Evolutionary conservation across 305 asterid species (phyloP).

Genomic region (Striga hermonthica): DNA sequence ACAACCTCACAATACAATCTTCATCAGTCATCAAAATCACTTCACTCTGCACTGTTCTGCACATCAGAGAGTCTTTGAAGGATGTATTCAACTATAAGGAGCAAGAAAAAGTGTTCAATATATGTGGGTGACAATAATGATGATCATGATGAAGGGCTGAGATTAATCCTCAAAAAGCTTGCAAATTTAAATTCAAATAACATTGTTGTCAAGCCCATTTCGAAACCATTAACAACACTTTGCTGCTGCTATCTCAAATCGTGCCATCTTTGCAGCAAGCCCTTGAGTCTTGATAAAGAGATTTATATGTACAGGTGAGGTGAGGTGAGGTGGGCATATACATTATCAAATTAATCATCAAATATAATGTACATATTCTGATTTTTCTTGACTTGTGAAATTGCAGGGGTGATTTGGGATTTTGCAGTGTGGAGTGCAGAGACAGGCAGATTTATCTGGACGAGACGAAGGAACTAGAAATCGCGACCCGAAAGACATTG

Average conservation of each 20-base stretch:
- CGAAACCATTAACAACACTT: background rate
- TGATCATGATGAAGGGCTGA: constrained; percentile 32
- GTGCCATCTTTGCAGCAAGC: constrained; percentile 48
- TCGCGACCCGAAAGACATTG: constrained; percentile 30
- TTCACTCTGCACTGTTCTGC: no score
- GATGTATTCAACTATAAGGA: constrained; percentile 35
- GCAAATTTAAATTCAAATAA: constrained; percentile 30
- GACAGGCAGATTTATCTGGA: constrained; percentile 49
- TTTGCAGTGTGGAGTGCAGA: constrained; percentile 49
- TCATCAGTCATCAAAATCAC: background rate
- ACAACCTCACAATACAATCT: constrained; percentile 22
- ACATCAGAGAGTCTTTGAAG: background rate
- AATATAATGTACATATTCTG: background rate
- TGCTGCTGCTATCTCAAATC: constrained; percentile 38
- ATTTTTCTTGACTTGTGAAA: background rate
- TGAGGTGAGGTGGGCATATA: no score
- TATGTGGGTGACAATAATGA: background rate
- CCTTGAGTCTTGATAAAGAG: constrained; percentile 36
- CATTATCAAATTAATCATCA: background rate
- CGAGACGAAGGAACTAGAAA: constrained; percentile 40
- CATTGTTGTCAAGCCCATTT: constrained; percentile 36
- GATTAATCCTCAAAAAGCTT: constrained; percentile 29
- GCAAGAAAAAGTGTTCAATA: constrained; percentile 36
- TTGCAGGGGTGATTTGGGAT: constrained; percentile 51
- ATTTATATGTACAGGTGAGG: constrained; percentile 52